Conservation (phyloP, 441 rosid genomes). For the Syzygium syzygioides region DNA sequence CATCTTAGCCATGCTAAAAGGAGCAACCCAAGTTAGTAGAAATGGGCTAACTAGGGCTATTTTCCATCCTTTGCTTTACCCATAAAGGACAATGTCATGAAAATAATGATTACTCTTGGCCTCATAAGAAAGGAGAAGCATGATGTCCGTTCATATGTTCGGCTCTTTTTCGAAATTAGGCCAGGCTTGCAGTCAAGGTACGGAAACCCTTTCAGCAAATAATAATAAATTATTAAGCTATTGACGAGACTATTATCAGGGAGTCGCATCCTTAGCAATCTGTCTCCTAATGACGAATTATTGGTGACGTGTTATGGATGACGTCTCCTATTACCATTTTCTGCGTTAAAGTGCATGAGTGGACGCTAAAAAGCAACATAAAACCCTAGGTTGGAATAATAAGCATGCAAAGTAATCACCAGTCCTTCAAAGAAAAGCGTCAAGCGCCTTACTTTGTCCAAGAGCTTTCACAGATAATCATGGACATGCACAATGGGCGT, state of each 20-base stretch:
- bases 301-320: not conserved
- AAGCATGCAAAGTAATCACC: not conserved
- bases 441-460: not conserved
- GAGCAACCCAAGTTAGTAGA: not conserved
- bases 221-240: not conserved
- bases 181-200: not conserved
- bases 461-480: not conserved
- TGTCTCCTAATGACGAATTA: not conserved
- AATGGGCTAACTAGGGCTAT: not conserved
- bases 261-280: not conserved
- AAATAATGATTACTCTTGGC: not conserved
- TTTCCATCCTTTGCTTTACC: not conserved
- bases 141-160: not conserved
- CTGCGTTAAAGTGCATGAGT: not conserved
- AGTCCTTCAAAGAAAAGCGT: not conserved
- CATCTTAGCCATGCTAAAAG: not conserved
- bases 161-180: not conserved
- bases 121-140: not conserved
- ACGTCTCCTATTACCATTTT: not conserved
- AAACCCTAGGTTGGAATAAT: not conserved
- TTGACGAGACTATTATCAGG: not conserved
- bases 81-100: not conserved
- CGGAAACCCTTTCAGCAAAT: not conserved
- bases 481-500: not conserved
- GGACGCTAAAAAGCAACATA: not conserved